Evolutionary conservation across 1,284 basidiomycete species (phyloP).

Genomic region (Chondrostereum purpureum): DNA sequence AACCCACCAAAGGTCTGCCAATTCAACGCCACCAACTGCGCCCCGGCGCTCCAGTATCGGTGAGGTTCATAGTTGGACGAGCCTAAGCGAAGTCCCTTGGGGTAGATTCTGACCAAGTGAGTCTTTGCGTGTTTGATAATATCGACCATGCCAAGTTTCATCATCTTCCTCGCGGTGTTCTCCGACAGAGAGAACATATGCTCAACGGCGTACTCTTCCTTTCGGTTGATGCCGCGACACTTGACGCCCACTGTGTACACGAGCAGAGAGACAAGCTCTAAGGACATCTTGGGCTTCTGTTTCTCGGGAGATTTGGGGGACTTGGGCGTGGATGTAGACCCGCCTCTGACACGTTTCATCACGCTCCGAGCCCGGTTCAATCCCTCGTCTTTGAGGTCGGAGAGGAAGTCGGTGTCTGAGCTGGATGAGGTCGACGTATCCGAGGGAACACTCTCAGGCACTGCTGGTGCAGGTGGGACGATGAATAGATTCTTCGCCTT

Average conservation of each 20-base stretch:
- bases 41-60: slow-evolving; percentile 85
- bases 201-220: slow-evolving; percentile 79
- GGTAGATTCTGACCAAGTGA: slow-evolving; percentile 88
- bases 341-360: slow-evolving; percentile 7
- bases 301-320: not conserved
- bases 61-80: slow-evolving; percentile 90
- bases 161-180: slow-evolving; percentile 63
- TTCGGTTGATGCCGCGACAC: slow-evolving; percentile 88
- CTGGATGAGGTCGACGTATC: slow-evolving; percentile 34
- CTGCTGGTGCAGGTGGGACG: slow-evolving; percentile 23
- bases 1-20: slow-evolving; percentile 90
- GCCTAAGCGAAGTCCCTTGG: slow-evolving; percentile 75
- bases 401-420: slow-evolving; percentile 31
- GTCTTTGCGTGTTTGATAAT: slow-evolving; percentile 85
- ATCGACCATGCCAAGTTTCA: slow-evolving; percentile 56
- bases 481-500: slow-evolving; percentile 61
- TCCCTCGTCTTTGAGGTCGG: slow-evolving; percentile 18
- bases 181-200: slow-evolving; percentile 96
- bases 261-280: slow-evolving; percentile 68
- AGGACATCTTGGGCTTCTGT: slow-evolving; percentile 64
- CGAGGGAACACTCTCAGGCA: slow-evolving; percentile 38
- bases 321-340: not conserved
- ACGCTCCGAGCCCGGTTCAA: slow-evolving; percentile 2
- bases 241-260: slow-evolving; percentile 97
- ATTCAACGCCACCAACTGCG: slow-evolving; percentile 94